Percentiles rank a stretch among this genome's conserved stretches.
These are phyloP conservation scores for Aspergillus viridinutans DNA, from an alignment of 2,329 filamentous ascomycete genomes.

Conservation along the genomic window DNA sequence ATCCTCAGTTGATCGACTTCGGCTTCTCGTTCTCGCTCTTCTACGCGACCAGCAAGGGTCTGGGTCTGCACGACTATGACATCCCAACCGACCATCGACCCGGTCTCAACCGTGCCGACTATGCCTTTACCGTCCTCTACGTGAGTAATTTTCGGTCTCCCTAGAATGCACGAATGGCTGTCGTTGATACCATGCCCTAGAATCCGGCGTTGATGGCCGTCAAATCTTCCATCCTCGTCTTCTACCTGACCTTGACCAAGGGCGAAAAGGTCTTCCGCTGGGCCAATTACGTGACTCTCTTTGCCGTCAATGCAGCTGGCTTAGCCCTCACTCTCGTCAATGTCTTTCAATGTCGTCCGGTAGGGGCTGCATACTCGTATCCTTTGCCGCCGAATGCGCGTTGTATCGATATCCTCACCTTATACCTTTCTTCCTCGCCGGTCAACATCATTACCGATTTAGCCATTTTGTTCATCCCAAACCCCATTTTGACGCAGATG, in stretches of 20 bases:
- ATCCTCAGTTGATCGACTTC: constrained; percentile 39
- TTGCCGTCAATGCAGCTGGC: constrained; percentile 74
- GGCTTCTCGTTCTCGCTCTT: constrained; percentile 46
- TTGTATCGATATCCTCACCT: constrained; percentile 60
- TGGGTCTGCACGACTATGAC: constrained; percentile 41
- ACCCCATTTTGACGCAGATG: constrained; percentile 85
- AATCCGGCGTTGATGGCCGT: constrained; percentile 87
- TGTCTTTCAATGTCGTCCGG: constrained; percentile 77
- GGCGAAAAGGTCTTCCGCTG: constrained; percentile 73
- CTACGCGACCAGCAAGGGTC: constrained; percentile 40
- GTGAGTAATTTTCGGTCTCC: constrained; percentile 34
- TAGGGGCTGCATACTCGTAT: constrained; percentile 62
- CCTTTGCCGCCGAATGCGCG: constrained; percentile 43
- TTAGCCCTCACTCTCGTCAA: constrained; percentile 78
- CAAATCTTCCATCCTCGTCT: constrained; percentile 88
- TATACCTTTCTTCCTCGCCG: constrained; percentile 71
- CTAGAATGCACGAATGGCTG: constrained; percentile 1
- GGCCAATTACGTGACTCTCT: constrained; percentile 75
- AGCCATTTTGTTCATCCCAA: constrained; percentile 78
- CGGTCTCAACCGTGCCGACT: constrained; percentile 48
- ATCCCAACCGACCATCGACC: constrained; percentile 27
- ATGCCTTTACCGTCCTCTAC: constrained; percentile 60
- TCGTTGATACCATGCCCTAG: constrained; percentile 39
- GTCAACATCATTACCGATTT: constrained; percentile 91
- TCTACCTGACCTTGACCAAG: constrained; percentile 79